Base-by-base conservation (phyloP, 768 basidiomycete genomes). In the Rubroboletus satanas region DNA sequence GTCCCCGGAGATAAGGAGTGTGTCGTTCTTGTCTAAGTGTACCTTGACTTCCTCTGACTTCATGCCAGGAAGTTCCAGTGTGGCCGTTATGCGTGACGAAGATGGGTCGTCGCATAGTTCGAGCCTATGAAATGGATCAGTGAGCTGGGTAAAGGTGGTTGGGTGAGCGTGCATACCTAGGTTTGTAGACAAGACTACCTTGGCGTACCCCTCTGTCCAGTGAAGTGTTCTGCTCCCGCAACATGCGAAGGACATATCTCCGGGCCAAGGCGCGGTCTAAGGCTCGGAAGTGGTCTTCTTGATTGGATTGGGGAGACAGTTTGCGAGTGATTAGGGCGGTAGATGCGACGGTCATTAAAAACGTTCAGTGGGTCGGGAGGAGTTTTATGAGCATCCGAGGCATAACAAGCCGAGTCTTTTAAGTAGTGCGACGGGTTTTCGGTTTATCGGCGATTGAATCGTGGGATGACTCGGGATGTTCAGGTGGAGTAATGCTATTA, bases 11-110 rank as follows among this genome's bases (percentile, higher is more conserved):
- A 77, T 54, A 41, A 73, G 58, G 17, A 77, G 68, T 0, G 51
- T 45, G 3, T 64, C 63, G 53, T 65, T 54, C 33, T 59, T 60
- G 35, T 72, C 70, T 0, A 77, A 59, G 29, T 69, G 67, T 6
- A 77, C 67, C 11, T 56, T 62, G 5, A 77, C 56, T 14, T 75
- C 69, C 21, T 73, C 68, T 18, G 66, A 62, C 29, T 68, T 69
- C 51, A 77, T 60, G 18, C 76, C 76, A 17, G 76, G 76, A 17
- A 77, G 66, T 51, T 77, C 76, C 9, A 77, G 64, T 1, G 62
- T 61, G 7, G 76, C 75, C 17, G 64, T 66, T 41, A 75, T 62
- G 45, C 65, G 62, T 5, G 70, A 65, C 14, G 62, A 67, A 1
- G 62, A 56, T 1, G 71, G 67, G 39, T 75, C 71, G 57, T 77